phyloP scores from a whole-genome alignment of 176 grass and related monocot species.

The Triticum dicoccoides region DNA sequence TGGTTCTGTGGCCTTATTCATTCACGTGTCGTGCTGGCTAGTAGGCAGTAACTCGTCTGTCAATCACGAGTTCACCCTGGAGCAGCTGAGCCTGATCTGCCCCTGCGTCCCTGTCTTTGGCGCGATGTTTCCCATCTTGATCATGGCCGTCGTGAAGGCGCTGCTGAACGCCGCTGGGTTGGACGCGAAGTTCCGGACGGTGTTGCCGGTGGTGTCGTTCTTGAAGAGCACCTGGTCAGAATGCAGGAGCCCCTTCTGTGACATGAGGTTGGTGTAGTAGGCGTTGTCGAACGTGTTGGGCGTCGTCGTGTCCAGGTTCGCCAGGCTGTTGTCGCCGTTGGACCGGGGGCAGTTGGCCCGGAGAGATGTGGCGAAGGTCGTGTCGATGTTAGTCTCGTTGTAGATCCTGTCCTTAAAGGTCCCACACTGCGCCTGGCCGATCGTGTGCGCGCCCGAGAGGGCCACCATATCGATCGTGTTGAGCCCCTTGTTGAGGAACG shows the following conservation, averaged over 20 bases:
- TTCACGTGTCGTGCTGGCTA: too few relatives aligned
- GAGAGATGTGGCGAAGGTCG: slow-evolving; percentile 19
- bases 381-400: slow-evolving; percentile 31
- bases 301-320: slow-evolving; percentile 39
- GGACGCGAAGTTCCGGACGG: not conserved
- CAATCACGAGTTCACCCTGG: slow-evolving; percentile 7
- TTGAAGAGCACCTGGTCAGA: slow-evolving; percentile 31
- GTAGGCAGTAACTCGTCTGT: not conserved
- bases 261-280: slow-evolving; percentile 43
- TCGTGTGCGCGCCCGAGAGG: not conserved
- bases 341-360: slow-evolving; percentile 20
- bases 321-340: slow-evolving; percentile 14
- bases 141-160: not conserved
- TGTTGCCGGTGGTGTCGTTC: not conserved
- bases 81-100: slow-evolving; percentile 35
- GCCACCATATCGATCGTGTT: not conserved
- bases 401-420: slow-evolving; percentile 43
- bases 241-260: slow-evolving; percentile 36
- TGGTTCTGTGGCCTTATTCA: too few relatives aligned
- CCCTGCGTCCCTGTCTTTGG: slow-evolving; percentile 8
- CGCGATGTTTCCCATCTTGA: slow-evolving; percentile 31
- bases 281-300: slow-evolving; percentile 30
- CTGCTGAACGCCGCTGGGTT: not conserved
- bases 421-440: slow-evolving; percentile 43
- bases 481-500: not conserved